These are phyloP conservation scores for Puccinia triticina DNA, from an alignment of 1,284 basidiomycete genomes.

Conservation along the genomic window DNA sequence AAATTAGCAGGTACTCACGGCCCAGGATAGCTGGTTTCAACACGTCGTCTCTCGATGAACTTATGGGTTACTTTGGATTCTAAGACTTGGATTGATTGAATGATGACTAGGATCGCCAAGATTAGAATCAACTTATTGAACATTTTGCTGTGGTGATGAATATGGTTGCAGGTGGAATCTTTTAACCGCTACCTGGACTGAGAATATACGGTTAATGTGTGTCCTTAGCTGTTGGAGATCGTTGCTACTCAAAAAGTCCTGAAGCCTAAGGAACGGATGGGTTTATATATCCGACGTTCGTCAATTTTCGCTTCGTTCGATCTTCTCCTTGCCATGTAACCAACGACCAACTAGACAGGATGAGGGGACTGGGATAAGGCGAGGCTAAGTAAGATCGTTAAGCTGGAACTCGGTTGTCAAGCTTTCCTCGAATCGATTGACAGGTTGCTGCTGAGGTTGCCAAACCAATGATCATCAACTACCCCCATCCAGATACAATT, in stretches of 20 bases:
- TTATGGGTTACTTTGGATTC: background rate
- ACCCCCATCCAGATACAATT: background rate
- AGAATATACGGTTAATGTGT: background rate
- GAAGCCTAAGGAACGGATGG: background rate
- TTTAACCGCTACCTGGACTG: background rate
- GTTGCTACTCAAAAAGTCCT: background rate
- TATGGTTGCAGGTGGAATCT: background rate
- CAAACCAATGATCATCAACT: background rate
- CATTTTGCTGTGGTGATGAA: background rate
- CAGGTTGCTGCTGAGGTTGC: background rate
- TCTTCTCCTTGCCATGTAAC: background rate
- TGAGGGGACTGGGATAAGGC: background rate
- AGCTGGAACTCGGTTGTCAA: slow-evolving; percentile 2
- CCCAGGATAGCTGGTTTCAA: background rate
- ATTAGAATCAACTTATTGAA: background rate
- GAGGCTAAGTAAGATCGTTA: background rate
- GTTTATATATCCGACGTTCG: background rate
- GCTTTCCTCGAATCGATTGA: background rate
- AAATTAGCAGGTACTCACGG: background rate
- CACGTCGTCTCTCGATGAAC: background rate
- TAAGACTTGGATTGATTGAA: background rate
- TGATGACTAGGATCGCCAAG: slow-evolving; percentile 1
- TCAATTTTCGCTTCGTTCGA: background rate
- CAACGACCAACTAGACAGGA: background rate
- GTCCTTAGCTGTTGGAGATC: background rate